A percentile compares a stretch with the other conserved stretches of the same genome.
Conservation (phyloP, 257 asterid species). For the Jasminum sambac region DNA sequence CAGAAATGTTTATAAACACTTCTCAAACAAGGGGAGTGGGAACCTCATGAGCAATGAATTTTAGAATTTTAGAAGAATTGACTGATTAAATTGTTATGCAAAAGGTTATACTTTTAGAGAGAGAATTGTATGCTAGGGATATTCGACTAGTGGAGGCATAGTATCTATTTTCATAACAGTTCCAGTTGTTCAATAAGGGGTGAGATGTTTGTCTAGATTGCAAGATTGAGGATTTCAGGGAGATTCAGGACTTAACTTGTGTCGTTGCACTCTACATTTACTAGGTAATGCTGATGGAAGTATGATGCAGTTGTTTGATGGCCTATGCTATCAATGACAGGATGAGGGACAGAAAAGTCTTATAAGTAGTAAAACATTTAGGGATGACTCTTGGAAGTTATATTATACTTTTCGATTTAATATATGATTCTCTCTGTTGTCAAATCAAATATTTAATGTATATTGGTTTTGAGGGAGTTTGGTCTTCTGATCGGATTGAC, state of each 20-base stretch:
- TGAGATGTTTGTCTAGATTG: neutral
- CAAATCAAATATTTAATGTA: neutral
- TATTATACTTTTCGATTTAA: neutral
- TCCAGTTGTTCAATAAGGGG: neutral
- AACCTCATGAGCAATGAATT: neutral
- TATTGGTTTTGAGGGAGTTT: neutral
- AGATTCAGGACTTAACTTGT: neutral
- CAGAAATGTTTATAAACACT: too few species aligned
- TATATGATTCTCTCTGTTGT: neutral
- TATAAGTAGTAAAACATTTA: conserved; percentile 1
- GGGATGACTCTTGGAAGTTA: conserved; percentile 1
- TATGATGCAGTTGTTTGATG: conserved; percentile 3
- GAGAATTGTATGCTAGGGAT: neutral
- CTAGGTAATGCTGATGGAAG: neutral
- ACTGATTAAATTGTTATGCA: neutral
- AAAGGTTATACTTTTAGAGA: neutral
- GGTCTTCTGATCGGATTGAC: conserved; percentile 4
- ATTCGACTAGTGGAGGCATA: neutral
- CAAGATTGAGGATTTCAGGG: conserved; percentile 1
- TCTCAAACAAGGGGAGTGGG: neutral
- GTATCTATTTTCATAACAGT: neutral
- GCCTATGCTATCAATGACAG: neutral
- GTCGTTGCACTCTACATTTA: neutral
- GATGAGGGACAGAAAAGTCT: neutral
- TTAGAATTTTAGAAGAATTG: conserved; percentile 1